Percentiles rank a stretch among this genome's conserved stretches.
These are phyloP conservation scores for Lactarius akahatsu DNA, from an alignment of 768 basidiomycete genomes.

Conservation along the genomic window DNA sequence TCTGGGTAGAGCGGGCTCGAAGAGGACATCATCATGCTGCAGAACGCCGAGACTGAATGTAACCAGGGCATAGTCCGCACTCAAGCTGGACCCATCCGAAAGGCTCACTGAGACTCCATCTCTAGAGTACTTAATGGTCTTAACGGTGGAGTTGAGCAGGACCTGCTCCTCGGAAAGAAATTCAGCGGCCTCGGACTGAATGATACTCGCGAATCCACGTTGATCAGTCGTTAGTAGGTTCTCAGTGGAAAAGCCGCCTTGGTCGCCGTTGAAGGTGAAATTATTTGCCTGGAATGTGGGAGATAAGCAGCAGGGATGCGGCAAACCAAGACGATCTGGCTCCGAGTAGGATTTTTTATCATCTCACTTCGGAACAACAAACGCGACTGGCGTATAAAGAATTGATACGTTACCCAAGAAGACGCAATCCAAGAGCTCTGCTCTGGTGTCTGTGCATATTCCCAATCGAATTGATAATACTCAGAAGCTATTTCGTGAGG, in stretches of 20 bases:
- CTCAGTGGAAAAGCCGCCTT: conserved; percentile 57
- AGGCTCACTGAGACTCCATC: conserved; percentile 50
- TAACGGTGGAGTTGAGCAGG: conserved; percentile 52
- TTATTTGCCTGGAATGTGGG: conserved; percentile 54
- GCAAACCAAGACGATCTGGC: conserved; percentile 34
- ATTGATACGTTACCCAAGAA: conserved; percentile 49
- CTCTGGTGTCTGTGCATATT: conserved; percentile 60
- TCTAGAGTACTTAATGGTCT: conserved; percentile 45
- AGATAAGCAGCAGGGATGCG: conserved; percentile 42
- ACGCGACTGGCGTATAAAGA: conserved; percentile 31
- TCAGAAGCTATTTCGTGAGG: conserved; percentile 53
- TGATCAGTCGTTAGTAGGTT: conserved; percentile 58
- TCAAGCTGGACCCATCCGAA: conserved; percentile 43
- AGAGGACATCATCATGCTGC: conserved; percentile 59
- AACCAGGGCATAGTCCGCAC: conserved; percentile 58
- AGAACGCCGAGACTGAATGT: conserved; percentile 73
- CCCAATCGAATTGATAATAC: conserved; percentile 50
- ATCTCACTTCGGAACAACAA: conserved; percentile 31
- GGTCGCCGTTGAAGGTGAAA: conserved; percentile 51
- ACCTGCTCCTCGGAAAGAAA: conserved; percentile 52
- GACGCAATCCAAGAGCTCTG: conserved; percentile 64
- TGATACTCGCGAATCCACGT: conserved; percentile 58
- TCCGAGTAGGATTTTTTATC: conserved; percentile 38
- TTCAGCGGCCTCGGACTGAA: conserved; percentile 54
- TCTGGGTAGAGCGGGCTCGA: conserved; percentile 53